These are phyloP conservation scores for Phytophthora meadii DNA, from an alignment of 352 stramenopile genomes.

Conservation along the genomic window DNA sequence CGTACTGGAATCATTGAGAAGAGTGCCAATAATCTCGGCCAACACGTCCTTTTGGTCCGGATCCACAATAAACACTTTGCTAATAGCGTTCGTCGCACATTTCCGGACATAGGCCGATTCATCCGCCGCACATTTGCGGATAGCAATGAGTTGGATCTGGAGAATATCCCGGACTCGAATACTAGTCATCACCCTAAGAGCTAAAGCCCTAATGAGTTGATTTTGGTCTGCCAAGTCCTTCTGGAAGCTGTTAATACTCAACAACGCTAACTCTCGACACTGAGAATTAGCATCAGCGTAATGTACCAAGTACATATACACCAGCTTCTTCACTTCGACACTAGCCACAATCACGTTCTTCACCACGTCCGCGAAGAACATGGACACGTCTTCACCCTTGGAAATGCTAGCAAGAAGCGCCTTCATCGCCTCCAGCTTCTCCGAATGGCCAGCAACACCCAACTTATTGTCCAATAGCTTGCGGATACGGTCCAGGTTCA, in stretches of 20 bases:
- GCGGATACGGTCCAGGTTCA: slow-evolving; percentile 90
- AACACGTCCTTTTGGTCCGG: slow-evolving; percentile 90
- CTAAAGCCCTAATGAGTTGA: slow-evolving; percentile 93
- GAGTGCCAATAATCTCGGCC: slow-evolving; percentile 93
- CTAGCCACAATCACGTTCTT: slow-evolving; percentile 94
- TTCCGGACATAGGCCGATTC: slow-evolving; percentile 97
- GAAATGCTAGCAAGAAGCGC: slow-evolving; percentile 97
- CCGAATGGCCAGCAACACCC: slow-evolving; percentile 72
- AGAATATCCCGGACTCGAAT: slow-evolving; percentile 99
- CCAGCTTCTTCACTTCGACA: slow-evolving; percentile 99
- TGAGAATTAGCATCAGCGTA: slow-evolving; percentile 96
- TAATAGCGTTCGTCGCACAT: slow-evolving; percentile 96
- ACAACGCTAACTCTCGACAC: slow-evolving; percentile 96
- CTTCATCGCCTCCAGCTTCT: slow-evolving; percentile 99
- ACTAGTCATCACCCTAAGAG: slow-evolving; percentile 96
- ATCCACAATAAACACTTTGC: slow-evolving; percentile 94
- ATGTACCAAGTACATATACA: slow-evolving; percentile 99
- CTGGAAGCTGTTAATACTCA: slow-evolving; percentile 99
- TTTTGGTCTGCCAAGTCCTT: slow-evolving; percentile 97
- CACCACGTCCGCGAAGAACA: slow-evolving; percentile 98
- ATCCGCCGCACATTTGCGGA: slow-evolving; percentile 93
- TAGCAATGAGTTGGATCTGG: slow-evolving; percentile 98
- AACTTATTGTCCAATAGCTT: slow-evolving; percentile 92
- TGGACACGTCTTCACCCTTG: slow-evolving; percentile 97
- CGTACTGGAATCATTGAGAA: slow-evolving; percentile 94